Evolutionary conservation across 2,329 filamentous ascomycete genomes (phyloP).

Genomic region (Nakataea oryzae): DNA sequence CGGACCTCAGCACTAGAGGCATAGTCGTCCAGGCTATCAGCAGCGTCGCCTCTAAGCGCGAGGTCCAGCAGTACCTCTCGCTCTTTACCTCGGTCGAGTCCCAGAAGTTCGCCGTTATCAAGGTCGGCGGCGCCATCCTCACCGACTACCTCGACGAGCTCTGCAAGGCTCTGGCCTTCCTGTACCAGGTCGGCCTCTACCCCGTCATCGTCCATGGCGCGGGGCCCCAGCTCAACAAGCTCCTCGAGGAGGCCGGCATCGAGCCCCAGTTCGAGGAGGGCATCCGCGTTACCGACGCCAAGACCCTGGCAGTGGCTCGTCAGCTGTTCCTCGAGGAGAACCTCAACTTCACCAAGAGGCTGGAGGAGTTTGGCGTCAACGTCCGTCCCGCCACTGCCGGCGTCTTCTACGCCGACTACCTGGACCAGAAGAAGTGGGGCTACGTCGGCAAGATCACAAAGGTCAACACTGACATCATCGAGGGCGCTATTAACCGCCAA

Average conservation of each 20-base stretch:
- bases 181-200: constrained; percentile 90
- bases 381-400: constrained; percentile 82
- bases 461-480: constrained; percentile 83
- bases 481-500: constrained; percentile 81
- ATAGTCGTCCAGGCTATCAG: constrained; percentile 86
- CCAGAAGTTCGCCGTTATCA: constrained; percentile 96
- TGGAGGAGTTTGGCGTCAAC: constrained; percentile 82
- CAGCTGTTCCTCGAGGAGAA: constrained; percentile 95
- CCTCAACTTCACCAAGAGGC: constrained; percentile 77
- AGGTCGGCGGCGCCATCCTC: constrained; percentile 92
- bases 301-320: constrained; percentile 82
- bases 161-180: constrained; percentile 78
- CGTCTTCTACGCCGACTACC: constrained; percentile 86
- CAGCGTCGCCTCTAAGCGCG: constrained; percentile 91
- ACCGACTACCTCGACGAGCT: constrained; percentile 90
- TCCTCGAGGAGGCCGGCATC: constrained; percentile 81
- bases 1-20: constrained; percentile 56
- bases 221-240: constrained; percentile 87
- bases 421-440: constrained; percentile 94
- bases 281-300: constrained; percentile 89
- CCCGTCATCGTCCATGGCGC: constrained; percentile 94
- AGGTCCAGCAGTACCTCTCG: constrained; percentile 94
- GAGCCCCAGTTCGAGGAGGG: constrained; percentile 95
- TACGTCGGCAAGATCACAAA: constrained; percentile 91
- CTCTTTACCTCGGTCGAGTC: constrained; percentile 95